These are phyloP conservation scores for Myxozyma udenii DNA, from an alignment of 805 yeast species.

Conservation along the genomic window DNA sequence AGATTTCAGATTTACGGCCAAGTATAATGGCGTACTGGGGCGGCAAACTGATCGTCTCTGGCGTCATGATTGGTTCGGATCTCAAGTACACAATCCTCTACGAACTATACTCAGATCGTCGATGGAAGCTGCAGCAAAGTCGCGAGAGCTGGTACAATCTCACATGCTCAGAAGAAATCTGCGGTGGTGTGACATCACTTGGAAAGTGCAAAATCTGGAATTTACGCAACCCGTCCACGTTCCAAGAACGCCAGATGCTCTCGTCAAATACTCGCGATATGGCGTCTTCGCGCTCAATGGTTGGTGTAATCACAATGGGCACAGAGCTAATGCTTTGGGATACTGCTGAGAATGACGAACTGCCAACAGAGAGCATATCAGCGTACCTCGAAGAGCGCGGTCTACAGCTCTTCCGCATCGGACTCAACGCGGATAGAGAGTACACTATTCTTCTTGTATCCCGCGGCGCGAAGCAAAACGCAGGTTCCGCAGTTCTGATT, in stretches of 20 bases:
- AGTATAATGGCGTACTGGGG: slow-evolving; percentile 27
- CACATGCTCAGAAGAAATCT: slow-evolving; percentile 26
- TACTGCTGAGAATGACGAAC: slow-evolving; percentile 21
- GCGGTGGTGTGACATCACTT: slow-evolving; percentile 28
- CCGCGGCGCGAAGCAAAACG: slow-evolving; percentile 8
- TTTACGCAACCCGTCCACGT: slow-evolving; percentile 19
- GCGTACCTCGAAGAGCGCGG: neutral
- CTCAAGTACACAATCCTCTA: slow-evolving; percentile 23
- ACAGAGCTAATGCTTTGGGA: slow-evolving; percentile 29
- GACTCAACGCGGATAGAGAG: slow-evolving; percentile 20
- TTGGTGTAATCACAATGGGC: slow-evolving; percentile 24
- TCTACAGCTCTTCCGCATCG: slow-evolving; percentile 10
- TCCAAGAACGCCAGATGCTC: slow-evolving; percentile 26
- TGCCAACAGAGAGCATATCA: slow-evolving; percentile 11
- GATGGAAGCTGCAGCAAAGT: slow-evolving; percentile 28
- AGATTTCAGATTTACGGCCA: slow-evolving; percentile 28
- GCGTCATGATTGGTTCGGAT: slow-evolving; percentile 27
- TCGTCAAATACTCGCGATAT: slow-evolving; percentile 27
- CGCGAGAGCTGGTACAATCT: slow-evolving; percentile 30
- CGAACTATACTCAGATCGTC: slow-evolving; percentile 24
- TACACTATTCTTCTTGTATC: slow-evolving; percentile 19
- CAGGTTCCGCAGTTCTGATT: slow-evolving; percentile 13
- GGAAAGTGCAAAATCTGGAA: slow-evolving; percentile 29
- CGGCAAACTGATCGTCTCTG: slow-evolving; percentile 26
- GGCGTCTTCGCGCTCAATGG: slow-evolving; percentile 19